A percentile compares a stretch with the other conserved stretches of the same genome.
phyloP scores from a whole-genome alignment of 2,329 filamentous ascomycete species.

The Xylariales sp. region DNA sequence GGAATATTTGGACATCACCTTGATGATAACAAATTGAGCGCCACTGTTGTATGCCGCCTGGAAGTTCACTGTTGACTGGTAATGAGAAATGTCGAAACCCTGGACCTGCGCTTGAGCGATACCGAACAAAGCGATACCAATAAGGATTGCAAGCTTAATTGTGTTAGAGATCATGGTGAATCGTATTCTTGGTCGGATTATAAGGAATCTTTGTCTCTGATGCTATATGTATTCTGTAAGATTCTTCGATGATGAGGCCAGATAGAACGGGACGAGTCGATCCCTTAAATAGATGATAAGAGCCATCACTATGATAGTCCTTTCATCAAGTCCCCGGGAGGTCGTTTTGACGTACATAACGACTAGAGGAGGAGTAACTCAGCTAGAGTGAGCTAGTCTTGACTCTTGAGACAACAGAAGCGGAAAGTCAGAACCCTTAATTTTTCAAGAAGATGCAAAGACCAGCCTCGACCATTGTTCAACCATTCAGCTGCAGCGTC shows the following conservation, averaged over 20 bases:
- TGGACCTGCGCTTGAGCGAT: conserved; percentile 26
- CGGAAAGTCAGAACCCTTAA: conserved; percentile 1
- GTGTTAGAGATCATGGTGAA: neutral
- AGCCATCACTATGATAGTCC: no score
- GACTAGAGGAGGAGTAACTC: no score
- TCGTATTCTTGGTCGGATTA: neutral
- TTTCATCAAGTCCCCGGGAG: no score
- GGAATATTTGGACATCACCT: conserved; percentile 21
- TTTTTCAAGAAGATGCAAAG: neutral
- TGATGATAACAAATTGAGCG: conserved; percentile 41
- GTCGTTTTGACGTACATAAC: no score
- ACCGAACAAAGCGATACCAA: conserved; percentile 6
- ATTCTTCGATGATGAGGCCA: no score
- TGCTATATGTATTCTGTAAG: neutral
- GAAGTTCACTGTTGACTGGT: conserved; percentile 34
- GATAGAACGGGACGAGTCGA: no score
- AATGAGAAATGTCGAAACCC: conserved; percentile 39
- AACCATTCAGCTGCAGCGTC: conserved; percentile 6
- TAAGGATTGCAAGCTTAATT: conserved; percentile 2
- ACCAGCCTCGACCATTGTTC: neutral
- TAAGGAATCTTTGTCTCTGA: no score
- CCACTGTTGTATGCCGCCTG: conserved; percentile 30
- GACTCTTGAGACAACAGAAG: neutral
- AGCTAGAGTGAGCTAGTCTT: neutral
- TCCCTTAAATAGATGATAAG: neutral